These are phyloP conservation scores for Knoxdaviesia proteae DNA, from an alignment of 2,329 filamentous ascomycete species.

Conservation along the genomic window DNA sequence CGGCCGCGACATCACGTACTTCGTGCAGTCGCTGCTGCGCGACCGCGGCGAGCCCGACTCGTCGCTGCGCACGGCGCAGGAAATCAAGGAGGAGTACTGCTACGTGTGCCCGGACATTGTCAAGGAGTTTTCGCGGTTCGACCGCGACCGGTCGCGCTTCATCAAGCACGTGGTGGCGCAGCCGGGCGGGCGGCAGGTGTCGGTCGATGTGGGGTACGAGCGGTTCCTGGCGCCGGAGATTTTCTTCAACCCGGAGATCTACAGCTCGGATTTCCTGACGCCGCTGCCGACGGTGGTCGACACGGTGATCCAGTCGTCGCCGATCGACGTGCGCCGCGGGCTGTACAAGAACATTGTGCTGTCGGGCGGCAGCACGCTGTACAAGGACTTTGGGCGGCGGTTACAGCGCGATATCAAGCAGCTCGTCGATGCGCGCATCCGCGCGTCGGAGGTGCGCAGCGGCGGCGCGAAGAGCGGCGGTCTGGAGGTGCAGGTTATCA, in stretches of 20 bases:
- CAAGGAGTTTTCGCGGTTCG: constrained; percentile 90
- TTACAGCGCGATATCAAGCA: constrained; percentile 96
- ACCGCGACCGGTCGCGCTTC: constrained; percentile 80
- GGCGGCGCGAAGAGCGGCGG: constrained; percentile 86
- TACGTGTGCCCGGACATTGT: constrained; percentile 98
- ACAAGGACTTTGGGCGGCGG: constrained; percentile 93
- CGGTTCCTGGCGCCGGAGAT: constrained; percentile 96
- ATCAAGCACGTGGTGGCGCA: constrained; percentile 73
- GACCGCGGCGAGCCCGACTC: constrained; percentile 94
- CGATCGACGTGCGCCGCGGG: constrained; percentile 89
- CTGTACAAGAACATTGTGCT: constrained; percentile 99
- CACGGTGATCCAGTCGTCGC: constrained; percentile 88
- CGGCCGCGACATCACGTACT: constrained; percentile 95
- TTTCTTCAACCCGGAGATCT: constrained; percentile 99
- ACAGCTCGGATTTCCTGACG: constrained; percentile 95
- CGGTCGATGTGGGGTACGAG: constrained; percentile 90
- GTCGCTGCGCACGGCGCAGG: constrained; percentile 89
- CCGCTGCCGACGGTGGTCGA: constrained; percentile 89
- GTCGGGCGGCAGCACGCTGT: constrained; percentile 88
- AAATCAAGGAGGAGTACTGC: constrained; percentile 97
- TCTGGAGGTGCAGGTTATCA: constrained; percentile 89
- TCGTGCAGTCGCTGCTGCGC: constrained; percentile 86
- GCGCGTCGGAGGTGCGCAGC: constrained; percentile 75
- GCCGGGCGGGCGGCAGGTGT: constrained; percentile 65
- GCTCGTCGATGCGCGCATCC: constrained; percentile 79